Base-by-base conservation (phyloP, 1,139 yeast species). In the Candida sanyaensis region DNA sequence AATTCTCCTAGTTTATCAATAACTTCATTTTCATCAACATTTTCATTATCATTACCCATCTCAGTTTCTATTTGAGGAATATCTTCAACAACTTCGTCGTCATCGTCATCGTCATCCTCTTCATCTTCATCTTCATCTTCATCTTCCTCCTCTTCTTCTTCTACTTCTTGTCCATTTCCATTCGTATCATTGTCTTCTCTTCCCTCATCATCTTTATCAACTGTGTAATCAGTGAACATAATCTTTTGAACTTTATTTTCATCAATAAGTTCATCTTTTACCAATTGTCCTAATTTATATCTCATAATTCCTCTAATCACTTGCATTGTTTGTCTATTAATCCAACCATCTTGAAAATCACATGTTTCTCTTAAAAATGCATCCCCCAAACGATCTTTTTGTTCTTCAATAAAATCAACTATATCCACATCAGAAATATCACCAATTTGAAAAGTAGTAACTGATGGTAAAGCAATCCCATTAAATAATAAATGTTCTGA, bases 371-470 rank as follows among this genome's bases (percentile, higher is more conserved):
- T 72, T 71, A 63, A 81, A 69, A 61, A 81, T 69, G 41, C 66
- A 58, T 13, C 66, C 59, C 57, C 78, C 71, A 50, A 75, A 50
- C 43, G 64, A 58, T 6, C 70, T 40, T 54, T 58, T 23, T 65
- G 63, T 1, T 70, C 65, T 3, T 70, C 64, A 13, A 88, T 64
- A 3, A 88, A 64, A 6, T 72, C 71, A 5, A 66, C 63, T 9
- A 92, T 71, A 54, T 84, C 85, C 6, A 82, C 78, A 60, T 90
- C 96, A 4, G 78, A 65, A 5, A 93, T 73, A 61, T 93, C 95
- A 33, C 92, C 92, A n/a, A 93, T 71, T 61, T 90, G 97, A 56
- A 87, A 84, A 48, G 87, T 80, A 5, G 89, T 78, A 2, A 89
- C 80, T 45, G 77, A 70, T 0, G 97, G 96, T 24, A 88, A 61